phyloP scores from a whole-genome alignment of 2,329 filamentous ascomycete genomes.

The Coleophoma eucalyptorum region DNA sequence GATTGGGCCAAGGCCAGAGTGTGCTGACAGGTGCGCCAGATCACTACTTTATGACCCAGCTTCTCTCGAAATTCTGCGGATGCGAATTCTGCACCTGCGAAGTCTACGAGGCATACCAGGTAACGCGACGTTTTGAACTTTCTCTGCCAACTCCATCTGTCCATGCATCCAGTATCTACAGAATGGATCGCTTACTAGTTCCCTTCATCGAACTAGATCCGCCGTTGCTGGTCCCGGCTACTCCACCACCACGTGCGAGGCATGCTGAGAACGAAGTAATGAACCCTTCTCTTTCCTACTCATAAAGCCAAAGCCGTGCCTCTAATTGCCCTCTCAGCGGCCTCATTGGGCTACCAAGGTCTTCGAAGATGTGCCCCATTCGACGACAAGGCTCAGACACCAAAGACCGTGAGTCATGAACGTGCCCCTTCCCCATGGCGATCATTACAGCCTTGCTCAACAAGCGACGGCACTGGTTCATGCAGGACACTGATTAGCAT shows the following conservation, averaged over 20 bases:
- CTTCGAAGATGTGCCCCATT: constrained; percentile 47
- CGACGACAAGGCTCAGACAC: constrained; percentile 46
- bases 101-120: constrained; percentile 46
- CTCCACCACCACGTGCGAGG: constrained; percentile 4
- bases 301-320: too few relatives aligned
- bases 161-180: too few relatives aligned
- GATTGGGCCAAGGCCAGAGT: constrained; percentile 8
- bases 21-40: constrained; percentile 28
- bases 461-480: constrained; percentile 6
- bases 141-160: too few relatives aligned
- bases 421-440: constrained; percentile 1
- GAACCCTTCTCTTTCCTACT: neutral
- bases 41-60: constrained; percentile 53
- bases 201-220: constrained; percentile 16
- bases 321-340: constrained; percentile 29
- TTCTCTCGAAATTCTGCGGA: constrained; percentile 43
- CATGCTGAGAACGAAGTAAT: constrained; percentile 20
- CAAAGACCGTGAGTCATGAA: constrained; percentile 28
- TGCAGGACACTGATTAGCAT: constrained; percentile 5
- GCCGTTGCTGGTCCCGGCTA: constrained; percentile 11
- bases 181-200: constrained; percentile 16
- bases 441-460: constrained; percentile 9
- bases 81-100: constrained; percentile 47
- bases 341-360: constrained; percentile 60
- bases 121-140: constrained; percentile 13